Evolutionary conservation across 2,329 filamentous ascomycete genomes (phyloP).

Genomic region (Teratosphaeria destructans): DNA sequence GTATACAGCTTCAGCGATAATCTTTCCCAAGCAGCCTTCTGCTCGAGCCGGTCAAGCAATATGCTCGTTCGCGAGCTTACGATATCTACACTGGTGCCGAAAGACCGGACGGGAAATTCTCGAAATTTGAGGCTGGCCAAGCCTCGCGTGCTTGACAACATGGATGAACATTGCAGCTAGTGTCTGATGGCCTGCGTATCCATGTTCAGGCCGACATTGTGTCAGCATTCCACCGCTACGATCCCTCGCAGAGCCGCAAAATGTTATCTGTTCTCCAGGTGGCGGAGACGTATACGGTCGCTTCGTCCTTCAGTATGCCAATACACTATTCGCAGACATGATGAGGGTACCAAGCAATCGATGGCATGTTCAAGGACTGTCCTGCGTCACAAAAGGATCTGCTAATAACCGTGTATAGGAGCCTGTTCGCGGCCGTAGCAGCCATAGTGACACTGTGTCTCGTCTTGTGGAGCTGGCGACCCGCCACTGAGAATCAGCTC

Average conservation of each 20-base stretch:
- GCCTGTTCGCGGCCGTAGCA: neutral
- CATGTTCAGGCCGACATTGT: neutral
- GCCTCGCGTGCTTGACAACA: neutral
- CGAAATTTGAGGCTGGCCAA: neutral
- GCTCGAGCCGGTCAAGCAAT: neutral
- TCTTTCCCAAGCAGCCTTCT: neutral
- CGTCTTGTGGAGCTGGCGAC: neutral
- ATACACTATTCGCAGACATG: neutral
- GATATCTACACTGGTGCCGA: neutral
- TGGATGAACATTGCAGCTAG: neutral
- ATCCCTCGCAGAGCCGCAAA: neutral
- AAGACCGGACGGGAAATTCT: neutral
- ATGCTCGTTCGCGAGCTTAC: neutral
- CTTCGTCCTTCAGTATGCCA: neutral
- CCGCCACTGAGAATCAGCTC: neutral
- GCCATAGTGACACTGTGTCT: neutral
- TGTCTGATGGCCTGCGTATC: neutral
- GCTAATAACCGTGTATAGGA: neutral
- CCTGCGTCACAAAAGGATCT: neutral
- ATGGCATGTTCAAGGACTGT: neutral
- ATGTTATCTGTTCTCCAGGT: neutral
- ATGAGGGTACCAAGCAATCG: neutral
- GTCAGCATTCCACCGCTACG: neutral
- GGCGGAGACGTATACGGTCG: neutral
- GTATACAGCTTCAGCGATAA: neutral